Percentiles rank a stretch among this genome's conserved stretches.
These are phyloP conservation scores for Cornus controversa DNA, from an alignment of 148 eudicot species.

Conservation along the genomic window DNA sequence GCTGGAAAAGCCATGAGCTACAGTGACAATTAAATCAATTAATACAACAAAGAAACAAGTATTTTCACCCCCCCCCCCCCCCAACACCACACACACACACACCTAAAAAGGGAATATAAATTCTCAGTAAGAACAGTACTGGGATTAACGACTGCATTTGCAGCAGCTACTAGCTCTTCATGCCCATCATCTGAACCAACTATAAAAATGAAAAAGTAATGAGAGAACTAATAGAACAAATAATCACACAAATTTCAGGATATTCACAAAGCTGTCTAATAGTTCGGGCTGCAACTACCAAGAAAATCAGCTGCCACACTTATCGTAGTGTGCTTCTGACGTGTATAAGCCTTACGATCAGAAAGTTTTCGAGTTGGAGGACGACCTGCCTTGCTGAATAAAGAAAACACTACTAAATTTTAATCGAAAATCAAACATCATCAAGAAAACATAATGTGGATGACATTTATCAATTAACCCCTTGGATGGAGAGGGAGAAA, in stretches of 20 bases:
- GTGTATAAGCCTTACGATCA: slow-evolving; percentile 58
- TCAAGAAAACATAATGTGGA: background rate
- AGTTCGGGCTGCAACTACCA: slow-evolving; percentile 32
- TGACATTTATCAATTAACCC: background rate
- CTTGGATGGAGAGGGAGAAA: background rate
- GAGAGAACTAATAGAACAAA: slow-evolving; percentile 14
- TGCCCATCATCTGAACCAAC: slow-evolving; percentile 65
- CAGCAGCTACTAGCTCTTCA: slow-evolving; percentile 66
- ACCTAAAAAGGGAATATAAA: background rate
- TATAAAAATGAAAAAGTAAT: slow-evolving; percentile 17
- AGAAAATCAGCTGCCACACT: slow-evolving; percentile 51
- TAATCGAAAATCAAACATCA: background rate
- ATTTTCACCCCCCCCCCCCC: background rate
- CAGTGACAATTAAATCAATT: slow-evolving; percentile 21
- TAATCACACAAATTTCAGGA: background rate
- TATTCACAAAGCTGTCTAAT: background rate
- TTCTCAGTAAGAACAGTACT: slow-evolving; percentile 31
- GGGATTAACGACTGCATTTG: slow-evolving; percentile 45
- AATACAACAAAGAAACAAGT: slow-evolving; percentile 3
- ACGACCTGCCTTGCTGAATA: slow-evolving; percentile 57
- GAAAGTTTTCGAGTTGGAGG: slow-evolving; percentile 62
- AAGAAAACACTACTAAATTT: slow-evolving; percentile 7
- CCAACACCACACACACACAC: too few species aligned
- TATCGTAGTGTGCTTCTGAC: slow-evolving; percentile 47
- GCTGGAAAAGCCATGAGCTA: slow-evolving; percentile 51